phyloP scores from a whole-genome alignment of 805 yeast genomes.

The Blastobotrys peoriensis region DNA sequence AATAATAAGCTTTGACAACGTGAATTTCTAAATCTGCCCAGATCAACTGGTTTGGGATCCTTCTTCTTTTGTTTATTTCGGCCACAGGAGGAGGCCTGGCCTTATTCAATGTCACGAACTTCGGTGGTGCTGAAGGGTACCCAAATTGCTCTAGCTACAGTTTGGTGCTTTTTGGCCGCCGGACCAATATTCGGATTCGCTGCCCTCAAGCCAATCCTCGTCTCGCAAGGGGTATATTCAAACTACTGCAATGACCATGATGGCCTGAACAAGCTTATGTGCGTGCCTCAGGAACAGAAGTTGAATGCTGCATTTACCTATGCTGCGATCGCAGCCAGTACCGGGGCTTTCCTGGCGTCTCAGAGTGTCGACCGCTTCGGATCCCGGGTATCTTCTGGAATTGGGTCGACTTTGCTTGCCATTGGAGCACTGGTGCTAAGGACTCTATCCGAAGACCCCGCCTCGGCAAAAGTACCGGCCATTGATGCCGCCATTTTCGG shows the following conservation, averaged over 20 bases:
- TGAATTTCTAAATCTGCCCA: no score
- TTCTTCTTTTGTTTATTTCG: no score
- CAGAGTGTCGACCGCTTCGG: constrained; percentile 71
- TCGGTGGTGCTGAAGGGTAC: background rate
- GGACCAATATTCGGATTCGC: constrained; percentile 96
- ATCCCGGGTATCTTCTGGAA: constrained; percentile 68
- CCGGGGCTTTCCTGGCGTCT: constrained; percentile 79
- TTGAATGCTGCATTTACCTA: constrained; percentile 77
- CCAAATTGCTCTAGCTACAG: background rate
- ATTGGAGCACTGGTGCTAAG: constrained; percentile 46
- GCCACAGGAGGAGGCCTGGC: no score
- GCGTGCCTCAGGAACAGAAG: constrained; percentile 75
- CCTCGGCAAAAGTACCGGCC: constrained; percentile 19
- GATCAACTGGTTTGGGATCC: no score
- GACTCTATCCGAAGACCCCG: constrained; percentile 32
- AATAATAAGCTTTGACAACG: no score
- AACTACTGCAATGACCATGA: constrained; percentile 44
- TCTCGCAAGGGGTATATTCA: constrained; percentile 69
- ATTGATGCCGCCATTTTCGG: constrained; percentile 70
- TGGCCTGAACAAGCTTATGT: constrained; percentile 26
- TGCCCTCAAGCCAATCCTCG: constrained; percentile 79
- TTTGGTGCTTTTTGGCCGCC: constrained; percentile 87
- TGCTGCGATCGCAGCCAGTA: constrained; percentile 83
- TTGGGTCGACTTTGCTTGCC: constrained; percentile 55
- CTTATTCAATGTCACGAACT: background rate